These are phyloP conservation scores for Mucor circinelloides DNA, from an alignment of 371 early-diverging fungal genomes.

Conservation along the genomic window DNA sequence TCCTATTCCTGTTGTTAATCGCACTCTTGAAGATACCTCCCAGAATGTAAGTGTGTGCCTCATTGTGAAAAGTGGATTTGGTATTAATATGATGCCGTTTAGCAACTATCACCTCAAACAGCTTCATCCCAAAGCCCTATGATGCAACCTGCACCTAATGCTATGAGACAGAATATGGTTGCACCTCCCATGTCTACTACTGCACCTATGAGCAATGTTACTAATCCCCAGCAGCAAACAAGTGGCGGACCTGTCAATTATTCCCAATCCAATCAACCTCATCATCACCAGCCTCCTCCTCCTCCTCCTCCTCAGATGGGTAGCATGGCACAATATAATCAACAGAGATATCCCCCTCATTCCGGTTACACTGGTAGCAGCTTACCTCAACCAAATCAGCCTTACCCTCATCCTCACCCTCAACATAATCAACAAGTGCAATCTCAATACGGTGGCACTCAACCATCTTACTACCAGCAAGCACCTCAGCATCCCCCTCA, in stretches of 20 bases:
- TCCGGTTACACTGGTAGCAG: neutral
- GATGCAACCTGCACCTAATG: conserved; percentile 9
- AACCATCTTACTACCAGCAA: conserved; percentile 3
- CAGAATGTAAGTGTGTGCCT: neutral
- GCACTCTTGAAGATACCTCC: neutral
- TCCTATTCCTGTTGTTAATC: neutral
- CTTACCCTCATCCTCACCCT: neutral
- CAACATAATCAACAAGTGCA: conserved; percentile 2
- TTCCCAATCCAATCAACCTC: neutral
- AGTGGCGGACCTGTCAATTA: neutral
- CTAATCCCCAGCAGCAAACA: neutral
- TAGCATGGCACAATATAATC: conserved; percentile 1
- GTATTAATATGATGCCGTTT: neutral
- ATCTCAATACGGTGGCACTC: conserved; percentile 6
- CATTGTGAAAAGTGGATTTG: neutral
- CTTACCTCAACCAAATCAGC: neutral
- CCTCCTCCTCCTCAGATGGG: neutral
- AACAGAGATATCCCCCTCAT: conserved; percentile 7
- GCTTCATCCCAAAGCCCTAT: conserved; percentile 10
- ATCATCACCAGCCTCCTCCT: neutral
- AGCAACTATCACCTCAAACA: conserved; percentile 17
- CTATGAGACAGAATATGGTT: conserved; percentile 2
- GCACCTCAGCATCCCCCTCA: neutral
- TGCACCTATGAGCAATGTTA: neutral
- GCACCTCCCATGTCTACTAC: neutral